Evolutionary conservation across 2,329 filamentous ascomycete genomes (phyloP).

Genomic region (Xylariaceae sp.): DNA sequence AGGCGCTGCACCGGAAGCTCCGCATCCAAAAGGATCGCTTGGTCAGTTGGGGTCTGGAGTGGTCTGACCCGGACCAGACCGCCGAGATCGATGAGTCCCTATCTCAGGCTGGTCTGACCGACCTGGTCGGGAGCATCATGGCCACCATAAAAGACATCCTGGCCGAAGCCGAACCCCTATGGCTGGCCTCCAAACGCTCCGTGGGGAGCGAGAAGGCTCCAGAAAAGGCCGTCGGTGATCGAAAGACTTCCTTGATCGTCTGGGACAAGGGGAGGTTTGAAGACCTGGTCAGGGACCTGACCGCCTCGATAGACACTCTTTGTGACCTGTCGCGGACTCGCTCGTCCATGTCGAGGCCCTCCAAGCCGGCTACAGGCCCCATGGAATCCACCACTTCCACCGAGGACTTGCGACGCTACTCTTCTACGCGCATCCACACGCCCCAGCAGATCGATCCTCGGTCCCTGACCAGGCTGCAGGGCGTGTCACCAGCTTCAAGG

Average conservation of each 20-base stretch:
- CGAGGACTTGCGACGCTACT: conserved; percentile 45
- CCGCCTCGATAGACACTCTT: conserved; percentile 69
- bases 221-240: conserved; percentile 34
- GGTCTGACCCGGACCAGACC: conserved; percentile 64
- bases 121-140: conserved; percentile 72
- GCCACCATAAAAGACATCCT: conserved; percentile 73
- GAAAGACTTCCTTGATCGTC: conserved; percentile 48
- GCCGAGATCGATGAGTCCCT: conserved; percentile 64
- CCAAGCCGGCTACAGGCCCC: conserved; percentile 24
- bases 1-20: conserved; percentile 65
- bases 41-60: conserved; percentile 73
- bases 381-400: conserved; percentile 29
- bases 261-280: conserved; percentile 69
- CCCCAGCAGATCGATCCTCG: conserved; percentile 52
- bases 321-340: conserved; percentile 68
- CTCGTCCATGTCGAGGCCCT: conserved; percentile 33
- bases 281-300: conserved; percentile 66
- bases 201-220: conserved; percentile 30
- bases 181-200: conserved; percentile 50
- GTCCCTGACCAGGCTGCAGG: conserved; percentile 40
- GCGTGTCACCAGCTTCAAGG: too few relatives aligned
- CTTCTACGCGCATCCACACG: conserved; percentile 53
- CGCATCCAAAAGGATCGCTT: conserved; percentile 74
- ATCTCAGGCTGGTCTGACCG: conserved; percentile 66
- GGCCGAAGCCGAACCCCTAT: conserved; percentile 67